Percentiles rank a stretch among this genome's conserved stretches.
Evolutionary conservation across 192 early-diverging fungal genomes (phyloP).

Genomic region (Pilobolus umbonatus): DNA sequence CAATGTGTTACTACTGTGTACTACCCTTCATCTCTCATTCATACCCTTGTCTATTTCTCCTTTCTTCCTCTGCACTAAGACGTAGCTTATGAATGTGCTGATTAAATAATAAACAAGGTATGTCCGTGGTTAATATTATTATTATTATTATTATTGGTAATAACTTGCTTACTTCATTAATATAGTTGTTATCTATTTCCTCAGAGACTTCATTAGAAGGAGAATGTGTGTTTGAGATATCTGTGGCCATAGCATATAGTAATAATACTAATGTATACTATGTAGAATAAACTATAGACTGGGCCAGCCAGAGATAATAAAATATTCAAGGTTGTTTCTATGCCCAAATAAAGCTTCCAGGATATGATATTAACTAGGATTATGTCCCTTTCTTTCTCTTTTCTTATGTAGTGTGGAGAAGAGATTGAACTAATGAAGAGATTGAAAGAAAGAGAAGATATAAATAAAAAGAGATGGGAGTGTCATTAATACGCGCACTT

Average conservation of each 20-base stretch:
- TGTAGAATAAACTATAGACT: too few species aligned
- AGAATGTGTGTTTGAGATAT: conserved; percentile 4
- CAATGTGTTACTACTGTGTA: background rate
- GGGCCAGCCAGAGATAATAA: conserved; percentile 1
- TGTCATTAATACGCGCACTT: too few species aligned
- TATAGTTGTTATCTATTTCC: background rate
- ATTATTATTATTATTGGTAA: background rate
- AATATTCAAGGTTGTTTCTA: too few species aligned
- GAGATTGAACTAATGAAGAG: too few species aligned
- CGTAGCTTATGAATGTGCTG: conserved; percentile 10
- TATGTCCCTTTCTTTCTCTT: too few species aligned
- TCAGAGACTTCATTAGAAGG: conserved; percentile 2
- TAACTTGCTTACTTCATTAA: background rate
- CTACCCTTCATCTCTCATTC: background rate
- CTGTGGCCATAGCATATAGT: conserved; percentile 8
- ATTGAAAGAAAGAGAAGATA: too few species aligned
- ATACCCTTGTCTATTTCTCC: conserved; percentile 5
- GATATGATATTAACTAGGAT: too few species aligned
- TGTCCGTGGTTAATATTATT: background rate
- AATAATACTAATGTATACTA: background rate
- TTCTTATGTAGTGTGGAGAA: too few species aligned
- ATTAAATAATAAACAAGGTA: background rate
- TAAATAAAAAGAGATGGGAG: too few species aligned
- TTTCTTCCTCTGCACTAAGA: conserved; percentile 10
- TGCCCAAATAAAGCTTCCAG: too few species aligned